Percentiles rank a stretch among this genome's conserved stretches.
Conservation (phyloP, 2,329 filamentous ascomycete genomes). For the Ceratocystis alfenasii region DNA sequence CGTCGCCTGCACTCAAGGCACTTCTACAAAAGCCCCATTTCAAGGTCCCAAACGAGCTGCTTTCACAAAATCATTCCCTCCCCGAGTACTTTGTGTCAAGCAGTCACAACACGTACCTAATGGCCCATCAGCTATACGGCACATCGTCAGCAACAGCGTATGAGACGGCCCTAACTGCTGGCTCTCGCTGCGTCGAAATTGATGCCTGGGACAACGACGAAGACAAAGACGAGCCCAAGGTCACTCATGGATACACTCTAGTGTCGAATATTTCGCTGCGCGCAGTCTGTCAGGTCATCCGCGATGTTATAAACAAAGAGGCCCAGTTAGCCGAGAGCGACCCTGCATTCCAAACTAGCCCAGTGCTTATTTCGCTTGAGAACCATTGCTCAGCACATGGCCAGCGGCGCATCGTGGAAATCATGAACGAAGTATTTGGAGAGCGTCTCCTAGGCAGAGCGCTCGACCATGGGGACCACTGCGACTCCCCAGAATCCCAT, state of each 20-base stretch:
- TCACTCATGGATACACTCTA: slow-evolving; percentile 58
- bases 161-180: slow-evolving; percentile 47
- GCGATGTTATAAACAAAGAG: slow-evolving; percentile 50
- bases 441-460: slow-evolving; percentile 46
- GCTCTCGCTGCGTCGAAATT: slow-evolving; percentile 60
- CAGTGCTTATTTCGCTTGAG: slow-evolving; percentile 53
- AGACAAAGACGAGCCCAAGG: slow-evolving; percentile 51
- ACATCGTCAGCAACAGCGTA: slow-evolving; percentile 51
- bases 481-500: slow-evolving; percentile 40
- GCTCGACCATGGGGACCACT: slow-evolving; percentile 37
- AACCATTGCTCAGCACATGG: slow-evolving; percentile 52
- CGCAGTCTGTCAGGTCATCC: slow-evolving; percentile 52
- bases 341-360: slow-evolving; percentile 37
- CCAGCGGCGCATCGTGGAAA: slow-evolving; percentile 48
- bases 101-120: slow-evolving; percentile 61
- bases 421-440: slow-evolving; percentile 54
- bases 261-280: slow-evolving; percentile 56
- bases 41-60: slow-evolving; percentile 41
- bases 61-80: slow-evolving; percentile 47
- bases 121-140: slow-evolving; percentile 58
- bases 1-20: slow-evolving; percentile 36
- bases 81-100: slow-evolving; percentile 62
- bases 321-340: slow-evolving; percentile 31
- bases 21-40: slow-evolving; percentile 48
- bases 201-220: slow-evolving; percentile 58